Base-by-base conservation (phyloP, 2,329 filamentous ascomycete genomes). In the Orbilia blumenaviensis region DNA sequence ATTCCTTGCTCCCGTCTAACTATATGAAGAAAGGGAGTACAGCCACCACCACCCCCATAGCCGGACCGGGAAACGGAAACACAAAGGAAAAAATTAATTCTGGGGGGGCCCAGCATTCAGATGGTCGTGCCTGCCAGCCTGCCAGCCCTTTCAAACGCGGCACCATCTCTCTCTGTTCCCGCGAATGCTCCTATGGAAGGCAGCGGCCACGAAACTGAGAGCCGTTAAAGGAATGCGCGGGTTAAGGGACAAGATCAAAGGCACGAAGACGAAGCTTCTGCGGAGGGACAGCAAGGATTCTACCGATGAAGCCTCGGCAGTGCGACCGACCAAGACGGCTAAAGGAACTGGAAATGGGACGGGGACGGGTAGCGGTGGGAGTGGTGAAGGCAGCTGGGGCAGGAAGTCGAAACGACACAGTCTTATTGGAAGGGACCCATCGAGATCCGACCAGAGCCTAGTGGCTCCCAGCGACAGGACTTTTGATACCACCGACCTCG, bases 111-210 rank as follows among this genome's bases (percentile, higher is more conserved):
- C 56, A 71, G 48, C 36, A 52, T 44, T 32, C 54, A 62, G 54
- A 42, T 54, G 56, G 38, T 38, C 44, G 54, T 41, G 54, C 18
- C 50, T 21, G 21, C 32, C 36, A 27, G 54, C 27, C 58, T 36
- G 27, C 60, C 42, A 42, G 36, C 60, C 60, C 18, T 66, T 38
- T 61, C 61, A 23, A 64, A 58, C 69, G 69, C 61, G 69, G 61
- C 69, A 52, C 38, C 58, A 54, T 66, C 52, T 44, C 32, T 46
- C 42, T 29, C 32, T 32, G 32, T 41, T 68, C 46, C 63, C 56
- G 71, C 64, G 72, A 69, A 76, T 76, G 72, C 72, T 64, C 64
- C 72, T 76, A 76, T 76, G 72, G 72, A 76, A 76, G 64, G 50
- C 72, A 56, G 72, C 72, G 72, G 72, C 72, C 72, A 69, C 64